These are phyloP conservation scores for Hyaloperonospora brassicae DNA, from an alignment of 352 stramenopile genomes.

Conservation along the genomic window DNA sequence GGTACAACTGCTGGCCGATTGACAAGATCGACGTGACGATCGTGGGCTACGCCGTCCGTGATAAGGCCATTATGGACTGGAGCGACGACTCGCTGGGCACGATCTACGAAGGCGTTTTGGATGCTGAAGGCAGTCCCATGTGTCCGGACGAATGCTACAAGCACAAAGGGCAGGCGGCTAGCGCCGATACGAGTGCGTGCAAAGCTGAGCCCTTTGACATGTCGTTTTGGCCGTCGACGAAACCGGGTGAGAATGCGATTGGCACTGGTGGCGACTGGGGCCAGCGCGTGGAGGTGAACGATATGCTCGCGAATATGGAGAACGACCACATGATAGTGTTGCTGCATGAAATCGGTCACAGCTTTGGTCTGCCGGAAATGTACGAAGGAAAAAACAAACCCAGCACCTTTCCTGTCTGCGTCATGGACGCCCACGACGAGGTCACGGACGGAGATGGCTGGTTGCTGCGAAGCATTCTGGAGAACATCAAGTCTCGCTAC, in stretches of 20 bases:
- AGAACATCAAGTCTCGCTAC: constrained; percentile 14
- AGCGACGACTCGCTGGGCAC: constrained; percentile 28
- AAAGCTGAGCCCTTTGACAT: constrained; percentile 24
- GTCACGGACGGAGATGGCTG: constrained; percentile 12
- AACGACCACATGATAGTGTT: constrained; percentile 26
- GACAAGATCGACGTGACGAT: constrained; percentile 28
- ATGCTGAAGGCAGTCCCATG: constrained; percentile 20
- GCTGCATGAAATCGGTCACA: constrained; percentile 39
- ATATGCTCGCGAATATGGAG: constrained; percentile 29
- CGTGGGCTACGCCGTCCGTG: constrained; percentile 26
- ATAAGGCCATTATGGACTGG: constrained; percentile 33
- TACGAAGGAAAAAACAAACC: constrained; percentile 22
- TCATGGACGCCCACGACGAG: constrained; percentile 13
- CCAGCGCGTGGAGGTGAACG: constrained; percentile 33
- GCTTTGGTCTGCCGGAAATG: constrained; percentile 27
- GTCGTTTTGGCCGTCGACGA: constrained; percentile 35
- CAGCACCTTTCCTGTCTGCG: constrained; percentile 10
- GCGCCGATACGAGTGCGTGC: constrained; percentile 15
- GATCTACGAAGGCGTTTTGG: constrained; percentile 30
- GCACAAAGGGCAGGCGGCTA: constrained; percentile 20
- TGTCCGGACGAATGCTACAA: constrained; percentile 37
- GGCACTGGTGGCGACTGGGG: constrained; percentile 31
- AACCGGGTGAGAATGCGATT: constrained; percentile 13
- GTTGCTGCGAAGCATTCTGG: constrained; percentile 7
- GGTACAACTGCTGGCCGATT: constrained; percentile 10